Evolutionary conservation across 2,329 filamentous ascomycete genomes (phyloP).

Genomic region (Diaporthe caulivora): DNA sequence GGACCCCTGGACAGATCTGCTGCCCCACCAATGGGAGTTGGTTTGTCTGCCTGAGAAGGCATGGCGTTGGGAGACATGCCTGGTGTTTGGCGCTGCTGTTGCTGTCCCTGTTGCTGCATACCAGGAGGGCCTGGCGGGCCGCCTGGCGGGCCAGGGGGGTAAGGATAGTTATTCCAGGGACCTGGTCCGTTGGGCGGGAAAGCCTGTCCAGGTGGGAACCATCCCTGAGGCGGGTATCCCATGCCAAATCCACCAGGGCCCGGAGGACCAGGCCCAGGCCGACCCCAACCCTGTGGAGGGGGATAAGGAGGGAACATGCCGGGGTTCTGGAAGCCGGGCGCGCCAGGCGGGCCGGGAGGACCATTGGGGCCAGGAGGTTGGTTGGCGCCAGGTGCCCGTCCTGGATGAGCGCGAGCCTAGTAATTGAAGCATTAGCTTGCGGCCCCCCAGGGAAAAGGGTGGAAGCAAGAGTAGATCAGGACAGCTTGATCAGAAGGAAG

Average conservation of each 20-base stretch:
- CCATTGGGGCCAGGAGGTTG: conserved; percentile 44
- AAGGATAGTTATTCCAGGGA: conserved; percentile 69
- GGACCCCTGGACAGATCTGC: conserved; percentile 60
- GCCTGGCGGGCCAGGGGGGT: conserved; percentile 63
- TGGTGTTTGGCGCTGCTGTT: conserved; percentile 48
- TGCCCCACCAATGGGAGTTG: conserved; percentile 64
- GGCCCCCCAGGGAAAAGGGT: conserved; percentile 27
- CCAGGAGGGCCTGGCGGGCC: conserved; percentile 46
- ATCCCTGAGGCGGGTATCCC: conserved; percentile 81
- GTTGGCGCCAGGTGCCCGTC: conserved; percentile 37
- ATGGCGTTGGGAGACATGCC: conserved; percentile 34
- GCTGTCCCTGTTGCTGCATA: conserved; percentile 40
- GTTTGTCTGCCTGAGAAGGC: conserved; percentile 53
- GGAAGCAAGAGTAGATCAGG: conserved; percentile 42
- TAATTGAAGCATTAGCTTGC: conserved; percentile 45
- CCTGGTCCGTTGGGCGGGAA: conserved; percentile 77
- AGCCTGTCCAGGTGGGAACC: conserved; percentile 82
- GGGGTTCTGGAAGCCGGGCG: conserved; percentile 45
- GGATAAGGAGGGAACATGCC: conserved; percentile 46
- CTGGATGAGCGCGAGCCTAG: conserved; percentile 56
- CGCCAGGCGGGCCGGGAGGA: conserved; percentile 45
- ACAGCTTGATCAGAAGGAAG: conserved; percentile 91
- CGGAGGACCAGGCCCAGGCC: conserved; percentile 47
- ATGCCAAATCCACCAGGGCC: conserved; percentile 65
- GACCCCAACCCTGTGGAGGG: conserved; percentile 49